These are phyloP conservation scores for Suhomyces sp. DNA, from an alignment of 805 yeast genomes.

Conservation along the genomic window DNA sequence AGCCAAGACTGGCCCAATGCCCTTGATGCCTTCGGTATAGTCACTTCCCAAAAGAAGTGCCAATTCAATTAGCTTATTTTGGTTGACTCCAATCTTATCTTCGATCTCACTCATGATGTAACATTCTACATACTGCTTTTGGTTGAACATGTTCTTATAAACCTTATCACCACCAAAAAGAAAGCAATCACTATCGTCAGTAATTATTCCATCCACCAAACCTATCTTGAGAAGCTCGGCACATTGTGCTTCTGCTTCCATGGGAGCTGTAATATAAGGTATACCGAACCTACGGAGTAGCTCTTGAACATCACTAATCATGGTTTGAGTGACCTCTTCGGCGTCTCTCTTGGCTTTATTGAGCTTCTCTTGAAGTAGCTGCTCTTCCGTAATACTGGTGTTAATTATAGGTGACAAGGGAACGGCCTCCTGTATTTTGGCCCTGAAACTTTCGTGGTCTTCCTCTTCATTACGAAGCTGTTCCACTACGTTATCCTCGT, in stretches of 20 bases:
- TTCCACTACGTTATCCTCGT: constrained; percentile 63
- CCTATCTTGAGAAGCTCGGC: constrained; percentile 68
- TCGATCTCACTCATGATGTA: constrained; percentile 61
- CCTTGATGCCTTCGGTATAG: constrained; percentile 88
- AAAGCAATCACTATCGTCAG: constrained; percentile 97
- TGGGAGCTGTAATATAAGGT: constrained; percentile 93
- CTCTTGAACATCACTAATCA: constrained; percentile 91
- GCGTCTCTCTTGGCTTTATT: constrained; percentile 77
- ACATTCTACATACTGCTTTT: constrained; percentile 86
- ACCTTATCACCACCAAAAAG: constrained; percentile 83
- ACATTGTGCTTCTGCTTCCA: constrained; percentile 99
- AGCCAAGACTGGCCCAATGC: constrained; percentile 91
- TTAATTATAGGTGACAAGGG: constrained; percentile 16
- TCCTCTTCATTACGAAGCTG: constrained; percentile 67
- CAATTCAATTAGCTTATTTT: constrained; percentile 66
- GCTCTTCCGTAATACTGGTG: constrained; percentile 45
- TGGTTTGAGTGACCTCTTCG: constrained; percentile 81
- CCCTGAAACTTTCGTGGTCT: constrained; percentile 65
- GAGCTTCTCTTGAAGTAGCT: constrained; percentile 55
- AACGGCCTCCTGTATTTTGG: constrained; percentile 20
- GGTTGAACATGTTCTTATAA: constrained; percentile 92
- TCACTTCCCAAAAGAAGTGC: constrained; percentile 91
- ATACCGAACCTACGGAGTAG: constrained; percentile 84
- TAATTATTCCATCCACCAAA: constrained; percentile 90
- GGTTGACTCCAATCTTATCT: constrained; percentile 60